These are phyloP conservation scores for Rhodotorula mucilaginosa DNA, from an alignment of 1,284 basidiomycete species.

Conservation along the genomic window DNA sequence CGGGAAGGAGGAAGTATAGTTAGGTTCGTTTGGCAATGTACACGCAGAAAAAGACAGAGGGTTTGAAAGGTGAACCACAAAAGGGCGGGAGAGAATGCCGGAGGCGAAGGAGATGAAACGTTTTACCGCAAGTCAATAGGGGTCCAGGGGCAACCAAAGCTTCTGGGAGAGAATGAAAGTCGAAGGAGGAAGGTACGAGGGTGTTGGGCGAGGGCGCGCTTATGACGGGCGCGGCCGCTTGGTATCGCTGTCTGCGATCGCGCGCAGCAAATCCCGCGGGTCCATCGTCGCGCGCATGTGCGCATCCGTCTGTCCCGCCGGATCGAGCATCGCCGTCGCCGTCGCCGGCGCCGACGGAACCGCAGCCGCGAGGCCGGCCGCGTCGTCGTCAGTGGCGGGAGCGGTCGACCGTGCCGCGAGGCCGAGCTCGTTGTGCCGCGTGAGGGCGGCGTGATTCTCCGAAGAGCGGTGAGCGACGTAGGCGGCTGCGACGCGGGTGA, in stretches of 20 bases:
- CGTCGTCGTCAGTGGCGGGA: background rate
- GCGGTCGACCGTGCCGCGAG: background rate
- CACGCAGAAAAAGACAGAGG: too few species aligned
- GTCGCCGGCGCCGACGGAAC: background rate
- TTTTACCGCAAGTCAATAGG: background rate
- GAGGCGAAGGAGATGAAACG: background rate
- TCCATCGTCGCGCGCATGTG: constrained; percentile 3
- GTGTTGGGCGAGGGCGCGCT: background rate
- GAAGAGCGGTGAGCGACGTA: constrained; percentile 23
- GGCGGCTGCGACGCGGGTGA: constrained; percentile 12
- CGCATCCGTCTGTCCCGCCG: background rate
- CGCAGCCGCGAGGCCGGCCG: background rate
- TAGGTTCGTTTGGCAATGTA: background rate
- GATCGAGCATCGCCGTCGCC: background rate
- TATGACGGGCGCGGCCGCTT: background rate
- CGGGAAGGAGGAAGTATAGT: background rate
- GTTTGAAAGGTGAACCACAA: too few species aligned
- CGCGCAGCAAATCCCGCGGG: constrained; percentile 31
- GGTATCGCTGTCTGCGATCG: constrained; percentile 25
- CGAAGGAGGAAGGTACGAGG: background rate
- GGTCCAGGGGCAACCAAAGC: background rate
- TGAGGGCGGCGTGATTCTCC: constrained; percentile 28
- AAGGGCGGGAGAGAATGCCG: too few species aligned
- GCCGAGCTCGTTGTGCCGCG: constrained; percentile 10
- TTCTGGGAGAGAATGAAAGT: background rate